Base-by-base conservation (phyloP, 2,329 filamentous ascomycete genomes). In the Neopestalotiopsis sp. region DNA sequence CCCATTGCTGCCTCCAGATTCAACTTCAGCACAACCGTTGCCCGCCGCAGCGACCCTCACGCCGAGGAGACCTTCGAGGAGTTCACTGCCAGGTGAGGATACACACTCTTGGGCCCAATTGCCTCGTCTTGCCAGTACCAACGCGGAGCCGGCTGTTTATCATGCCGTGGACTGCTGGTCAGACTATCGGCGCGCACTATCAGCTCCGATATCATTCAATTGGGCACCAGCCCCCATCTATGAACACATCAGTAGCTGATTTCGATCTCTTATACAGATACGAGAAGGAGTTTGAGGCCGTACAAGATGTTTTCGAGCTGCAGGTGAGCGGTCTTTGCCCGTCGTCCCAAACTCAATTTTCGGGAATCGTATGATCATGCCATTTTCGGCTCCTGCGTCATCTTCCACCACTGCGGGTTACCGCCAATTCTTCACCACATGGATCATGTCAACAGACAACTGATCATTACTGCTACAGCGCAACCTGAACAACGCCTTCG, bases 251-350 rank as follows among this genome's bases (percentile, higher is more conserved):
- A 76, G 76, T 80, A 78, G 77, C 81, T 84, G 78, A 86, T 75
- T 32, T 70, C 69, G 69, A 71, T 69, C 72, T 71, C 45, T 66
- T 69, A 69, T 69, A 77, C 81, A 99, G 96, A 87, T 99, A 97
- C 81, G 96, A 99, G 90, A 98, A 98, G 90, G 96, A 99, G 86
- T 99, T 99, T 81, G 95, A 99, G 73, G 85, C 86, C 80, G 96
- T 99, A 75, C 94, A 98, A 86, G 96, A 99, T 86, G 95, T 98
- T 80, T 99, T 99, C 84, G 96, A 99, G 91, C 94, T 99, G 80
- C 95, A 98, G 94, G 95, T 97, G 91, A 80, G 88, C 81, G 38
- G 49, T 70, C 61, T 61, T 58, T 62, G 30, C 42, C 62, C 66
- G 58, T 57, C 57, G 49, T 45, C 64, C 60, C 42, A 52, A 67